Percentiles rank a stretch among this genome's conserved stretches.
These are phyloP conservation scores for Silene vulgaris DNA, from an alignment of 179 eudicot genomes.

Conservation along the genomic window DNA sequence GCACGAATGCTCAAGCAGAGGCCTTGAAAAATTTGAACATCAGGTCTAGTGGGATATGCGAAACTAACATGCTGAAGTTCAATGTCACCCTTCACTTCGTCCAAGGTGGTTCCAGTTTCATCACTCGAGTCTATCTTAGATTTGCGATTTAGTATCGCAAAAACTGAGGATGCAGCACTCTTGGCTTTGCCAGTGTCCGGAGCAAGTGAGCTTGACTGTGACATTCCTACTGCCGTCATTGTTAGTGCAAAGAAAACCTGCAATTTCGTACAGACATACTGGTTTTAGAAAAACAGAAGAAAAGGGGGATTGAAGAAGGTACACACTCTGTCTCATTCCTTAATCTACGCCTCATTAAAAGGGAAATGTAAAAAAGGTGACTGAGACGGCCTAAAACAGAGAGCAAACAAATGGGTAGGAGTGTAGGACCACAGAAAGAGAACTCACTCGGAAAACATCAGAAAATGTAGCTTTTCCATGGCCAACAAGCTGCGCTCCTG, in stretches of 20 bases:
- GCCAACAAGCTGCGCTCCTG: conserved; percentile 26
- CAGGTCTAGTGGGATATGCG: conserved; percentile 18
- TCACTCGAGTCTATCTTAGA: conserved; percentile 19
- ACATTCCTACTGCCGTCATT: conserved; percentile 22
- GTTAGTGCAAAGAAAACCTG: conserved; percentile 22
- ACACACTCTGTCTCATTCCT: not conserved
- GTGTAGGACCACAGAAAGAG: not conserved
- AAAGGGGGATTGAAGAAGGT: not conserved
- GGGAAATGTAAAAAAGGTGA: too few relatives aligned
- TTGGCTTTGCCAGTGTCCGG: conserved; percentile 23
- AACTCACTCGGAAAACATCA: conserved; percentile 20
- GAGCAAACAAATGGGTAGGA: too few relatives aligned
- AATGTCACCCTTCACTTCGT: conserved; percentile 19
- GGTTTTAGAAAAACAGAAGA: not conserved
- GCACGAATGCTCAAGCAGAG: conserved; percentile 14
- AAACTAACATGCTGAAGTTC: conserved; percentile 17
- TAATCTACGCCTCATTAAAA: not conserved
- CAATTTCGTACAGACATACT: not conserved
- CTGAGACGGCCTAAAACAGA: not conserved
- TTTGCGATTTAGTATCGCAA: conserved; percentile 18
- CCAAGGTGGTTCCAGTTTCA: conserved; percentile 18
- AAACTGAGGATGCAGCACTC: conserved; percentile 18
- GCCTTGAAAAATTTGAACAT: conserved; percentile 17
- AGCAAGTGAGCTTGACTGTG: conserved; percentile 23
- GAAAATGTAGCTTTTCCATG: conserved; percentile 18